Base-by-base conservation (phyloP, 2,329 filamentous ascomycete species). In the Diplodia sapinea region DNA sequence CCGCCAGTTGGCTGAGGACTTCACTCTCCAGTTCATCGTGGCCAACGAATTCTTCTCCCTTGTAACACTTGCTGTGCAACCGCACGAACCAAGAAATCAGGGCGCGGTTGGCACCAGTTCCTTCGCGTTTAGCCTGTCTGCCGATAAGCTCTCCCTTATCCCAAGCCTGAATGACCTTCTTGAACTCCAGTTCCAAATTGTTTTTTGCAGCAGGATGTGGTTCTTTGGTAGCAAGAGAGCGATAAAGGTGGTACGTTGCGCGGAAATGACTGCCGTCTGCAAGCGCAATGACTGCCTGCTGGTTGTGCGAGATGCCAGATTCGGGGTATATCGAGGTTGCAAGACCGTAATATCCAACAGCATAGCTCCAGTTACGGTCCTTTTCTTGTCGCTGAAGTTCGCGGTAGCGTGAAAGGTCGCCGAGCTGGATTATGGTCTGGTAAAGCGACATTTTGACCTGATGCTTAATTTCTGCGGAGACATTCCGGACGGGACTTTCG, bases 381-480 rank as follows among this genome's bases (percentile, higher is more conserved):
- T 61, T 57, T 69, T 85, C 86, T 68, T 89, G 88, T 68, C 92
- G 83, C 75, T 94, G 91, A 65, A 84, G 85, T 72, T 88, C 87
- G 69, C 94, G 89, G 79, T 97, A 99, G 70, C 95, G 89, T 61
- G 92, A 92, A 57, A 99, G 84, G 77, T 99, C 95, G 40, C 95
- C 95, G 11, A 98, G 86, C 71, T 91, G 92, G 69, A 97, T 89
- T 66, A 98, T 84, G 4, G 91, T 93, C 67, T 89, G 87, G 79
- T 97, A 91, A 76, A 92, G 96, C 3, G 92, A 93, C 67, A 84
- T 81, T 50, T 92, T 82, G 67, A 96, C 59, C 86, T 70, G 84
- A 80, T n/a, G 81, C 77, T 69, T 85, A 84, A 13, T 84, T 75
- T 55, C 73, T 52, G 84, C 78, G 67, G 84, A 79, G 71, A 74